A percentile compares a stretch with the other conserved stretches of the same genome.
phyloP scores from a whole-genome alignment of 306 rosid species.

The Corylus heterophylla region DNA sequence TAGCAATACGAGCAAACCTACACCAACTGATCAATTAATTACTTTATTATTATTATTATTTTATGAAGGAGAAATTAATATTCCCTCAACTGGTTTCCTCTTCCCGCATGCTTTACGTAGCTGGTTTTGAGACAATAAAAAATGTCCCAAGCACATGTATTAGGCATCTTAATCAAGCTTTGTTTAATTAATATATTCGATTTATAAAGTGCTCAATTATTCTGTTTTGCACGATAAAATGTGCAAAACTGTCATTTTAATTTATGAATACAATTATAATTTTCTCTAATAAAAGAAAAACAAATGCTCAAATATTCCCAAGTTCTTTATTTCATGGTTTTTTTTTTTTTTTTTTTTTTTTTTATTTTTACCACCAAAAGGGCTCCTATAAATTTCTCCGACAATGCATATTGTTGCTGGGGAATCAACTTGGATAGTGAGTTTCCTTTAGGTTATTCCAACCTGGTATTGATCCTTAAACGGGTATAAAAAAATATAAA shows the following conservation, averaged over 20 bases:
- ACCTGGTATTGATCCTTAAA: no score
- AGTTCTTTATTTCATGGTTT: no score
- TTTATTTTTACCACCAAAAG: no score
- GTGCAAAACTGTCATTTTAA: slow-evolving; percentile 28
- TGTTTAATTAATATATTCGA: slow-evolving; percentile 20
- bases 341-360: no score
- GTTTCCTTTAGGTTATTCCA: no score
- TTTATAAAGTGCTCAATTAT: slow-evolving; percentile 27
- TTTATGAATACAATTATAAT: slow-evolving; percentile 8
- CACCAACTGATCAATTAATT: slow-evolving; percentile 15
- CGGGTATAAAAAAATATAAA: no score
- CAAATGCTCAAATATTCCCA: no score
- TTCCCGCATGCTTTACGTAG: slow-evolving; percentile 27
- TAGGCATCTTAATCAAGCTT: slow-evolving; percentile 42
- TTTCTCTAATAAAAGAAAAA: no score
- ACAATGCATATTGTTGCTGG: no score
- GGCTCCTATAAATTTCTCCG: no score
- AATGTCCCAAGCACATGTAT: slow-evolving; percentile 55
- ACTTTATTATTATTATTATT: slow-evolving; percentile 1
- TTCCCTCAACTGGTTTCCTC: slow-evolving; percentile 17
- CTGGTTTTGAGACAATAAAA: slow-evolving; percentile 24
- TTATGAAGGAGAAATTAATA: slow-evolving; percentile 17
- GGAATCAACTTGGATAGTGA: no score
- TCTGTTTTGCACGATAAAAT: slow-evolving; percentile 26
- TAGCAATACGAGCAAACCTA: slow-evolving; percentile 34